Conservation (phyloP, 139 green algal species). For the Medakamo hakoo region DNA sequence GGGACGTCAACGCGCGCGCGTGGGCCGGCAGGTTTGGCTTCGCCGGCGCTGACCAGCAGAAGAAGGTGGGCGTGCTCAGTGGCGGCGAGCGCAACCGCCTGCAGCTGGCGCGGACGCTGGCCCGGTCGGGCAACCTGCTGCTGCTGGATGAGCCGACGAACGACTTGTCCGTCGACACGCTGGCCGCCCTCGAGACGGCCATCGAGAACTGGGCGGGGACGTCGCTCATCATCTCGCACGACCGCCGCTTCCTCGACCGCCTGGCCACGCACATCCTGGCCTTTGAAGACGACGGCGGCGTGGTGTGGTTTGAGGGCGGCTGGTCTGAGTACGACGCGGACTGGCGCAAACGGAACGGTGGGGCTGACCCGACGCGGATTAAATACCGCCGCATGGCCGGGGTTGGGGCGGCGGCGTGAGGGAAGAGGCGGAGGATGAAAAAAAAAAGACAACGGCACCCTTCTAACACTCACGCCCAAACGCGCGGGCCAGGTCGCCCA, state of each 20-base stretch:
- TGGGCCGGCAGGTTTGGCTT: background rate
- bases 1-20: background rate
- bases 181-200: slow-evolving; percentile 68
- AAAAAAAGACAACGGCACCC: background rate
- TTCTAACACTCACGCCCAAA: background rate
- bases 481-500: background rate
- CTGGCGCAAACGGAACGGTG: slow-evolving; percentile 21
- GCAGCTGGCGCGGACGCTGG: slow-evolving; percentile 33
- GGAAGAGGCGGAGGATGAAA: background rate
- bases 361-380: slow-evolving; percentile 36
- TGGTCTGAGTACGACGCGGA: slow-evolving; percentile 62
- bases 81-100: slow-evolving; percentile 72
- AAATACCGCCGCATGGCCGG: slow-evolving; percentile 60
- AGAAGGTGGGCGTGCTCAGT: slow-evolving; percentile 4
- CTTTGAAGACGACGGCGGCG: slow-evolving; percentile 57
- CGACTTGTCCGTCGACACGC: slow-evolving; percentile 76
- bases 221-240: slow-evolving; percentile 58
- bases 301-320: slow-evolving; percentile 49
- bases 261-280: slow-evolving; percentile 70
- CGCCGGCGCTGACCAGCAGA: background rate
- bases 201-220: slow-evolving; percentile 45
- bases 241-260: slow-evolving; percentile 62
- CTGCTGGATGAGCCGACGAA: slow-evolving; percentile 78
- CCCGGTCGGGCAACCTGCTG: slow-evolving; percentile 69
- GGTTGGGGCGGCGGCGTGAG: background rate